Evolutionary conservation across 2,329 filamentous ascomycete genomes (phyloP).

Genomic region (Ophiobolus disseminans): DNA sequence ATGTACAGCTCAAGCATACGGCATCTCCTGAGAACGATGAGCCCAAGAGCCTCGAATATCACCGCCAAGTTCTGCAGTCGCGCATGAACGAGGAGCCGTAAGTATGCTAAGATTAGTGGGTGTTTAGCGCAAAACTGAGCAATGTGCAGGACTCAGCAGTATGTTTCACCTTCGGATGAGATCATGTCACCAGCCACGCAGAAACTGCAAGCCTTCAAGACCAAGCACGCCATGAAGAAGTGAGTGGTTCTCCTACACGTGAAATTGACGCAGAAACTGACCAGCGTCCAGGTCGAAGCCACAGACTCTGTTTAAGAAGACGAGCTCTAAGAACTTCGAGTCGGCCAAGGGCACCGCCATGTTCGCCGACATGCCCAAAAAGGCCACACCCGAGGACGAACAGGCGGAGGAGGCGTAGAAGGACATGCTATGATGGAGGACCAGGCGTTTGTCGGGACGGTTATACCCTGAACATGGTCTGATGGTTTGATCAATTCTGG

Average conservation of each 20-base stretch:
- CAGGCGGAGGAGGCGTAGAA: conserved; percentile 6
- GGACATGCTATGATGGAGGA: conserved; percentile 1
- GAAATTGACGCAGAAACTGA: conserved; percentile 17
- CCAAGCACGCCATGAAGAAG: conserved; percentile 80
- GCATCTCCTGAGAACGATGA: conserved; percentile 41
- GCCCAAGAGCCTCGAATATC: conserved; percentile 69
- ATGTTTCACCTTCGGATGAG: conserved; percentile 84
- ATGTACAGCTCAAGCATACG: conserved; percentile 53
- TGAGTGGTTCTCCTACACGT: conserved; percentile 22
- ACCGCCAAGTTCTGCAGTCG: conserved; percentile 75
- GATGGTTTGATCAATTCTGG: too few species aligned
- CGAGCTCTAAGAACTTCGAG: conserved; percentile 50
- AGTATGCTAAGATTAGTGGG: conserved; percentile 14
- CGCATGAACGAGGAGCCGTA: conserved; percentile 74
- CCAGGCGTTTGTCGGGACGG: conserved; percentile 2
- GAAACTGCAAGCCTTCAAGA: conserved; percentile 81
- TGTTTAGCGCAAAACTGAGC: conserved; percentile 19
- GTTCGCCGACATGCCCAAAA: conserved; percentile 49
- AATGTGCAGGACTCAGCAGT: conserved; percentile 59
- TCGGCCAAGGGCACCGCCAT: conserved; percentile 41
- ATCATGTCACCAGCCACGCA: conserved; percentile 87
- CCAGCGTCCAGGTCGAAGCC: conserved; percentile 43
- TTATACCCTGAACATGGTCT: too few species aligned
- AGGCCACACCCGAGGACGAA: conserved; percentile 9
- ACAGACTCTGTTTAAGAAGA: conserved; percentile 52